Conservation (phyloP, 352 stramenopile genomes). For the Lagenidium sp. region DNA sequence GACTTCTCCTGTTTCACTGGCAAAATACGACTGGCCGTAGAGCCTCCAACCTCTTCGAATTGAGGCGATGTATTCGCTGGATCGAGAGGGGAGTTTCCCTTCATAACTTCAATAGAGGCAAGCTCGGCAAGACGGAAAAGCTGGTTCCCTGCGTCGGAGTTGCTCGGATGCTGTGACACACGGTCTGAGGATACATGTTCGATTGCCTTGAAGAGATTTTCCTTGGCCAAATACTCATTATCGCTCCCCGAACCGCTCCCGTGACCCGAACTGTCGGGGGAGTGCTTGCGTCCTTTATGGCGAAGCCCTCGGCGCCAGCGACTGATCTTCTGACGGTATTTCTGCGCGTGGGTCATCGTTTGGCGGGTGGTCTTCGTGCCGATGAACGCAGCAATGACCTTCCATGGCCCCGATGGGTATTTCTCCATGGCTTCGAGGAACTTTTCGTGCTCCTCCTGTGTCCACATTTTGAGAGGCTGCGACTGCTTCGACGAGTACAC, state of each 20-base stretch:
- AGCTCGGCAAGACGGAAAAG: constrained; percentile 71
- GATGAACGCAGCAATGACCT: constrained; percentile 75
- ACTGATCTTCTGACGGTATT: constrained; percentile 82
- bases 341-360: constrained; percentile 87
- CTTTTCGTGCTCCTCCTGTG: constrained; percentile 78
- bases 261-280: constrained; percentile 17
- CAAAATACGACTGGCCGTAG: too few relatives aligned
- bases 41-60: too few relatives aligned
- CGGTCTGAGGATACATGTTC: constrained; percentile 55
- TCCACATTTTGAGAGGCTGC: constrained; percentile 82
- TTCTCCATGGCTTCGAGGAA: constrained; percentile 84
- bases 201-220: constrained; percentile 53
- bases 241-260: constrained; percentile 21
- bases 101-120: constrained; percentile 67
- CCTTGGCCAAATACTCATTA: constrained; percentile 38
- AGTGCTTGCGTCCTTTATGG: constrained; percentile 74
- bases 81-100: constrained; percentile 4
- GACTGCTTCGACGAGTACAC: constrained; percentile 81
- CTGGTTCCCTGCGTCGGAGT: constrained; percentile 25
- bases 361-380: constrained; percentile 88
- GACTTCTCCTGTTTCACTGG: constrained; percentile 18
- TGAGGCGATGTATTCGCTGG: constrained; percentile 1
- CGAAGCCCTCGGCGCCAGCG: constrained; percentile 67
- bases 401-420: constrained; percentile 76
- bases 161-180: constrained; percentile 16